A percentile compares a stretch with the other conserved stretches of the same genome.
Conservation (phyloP, 495 filamentous ascomycete genomes). For the Tuber magnatum region DNA sequence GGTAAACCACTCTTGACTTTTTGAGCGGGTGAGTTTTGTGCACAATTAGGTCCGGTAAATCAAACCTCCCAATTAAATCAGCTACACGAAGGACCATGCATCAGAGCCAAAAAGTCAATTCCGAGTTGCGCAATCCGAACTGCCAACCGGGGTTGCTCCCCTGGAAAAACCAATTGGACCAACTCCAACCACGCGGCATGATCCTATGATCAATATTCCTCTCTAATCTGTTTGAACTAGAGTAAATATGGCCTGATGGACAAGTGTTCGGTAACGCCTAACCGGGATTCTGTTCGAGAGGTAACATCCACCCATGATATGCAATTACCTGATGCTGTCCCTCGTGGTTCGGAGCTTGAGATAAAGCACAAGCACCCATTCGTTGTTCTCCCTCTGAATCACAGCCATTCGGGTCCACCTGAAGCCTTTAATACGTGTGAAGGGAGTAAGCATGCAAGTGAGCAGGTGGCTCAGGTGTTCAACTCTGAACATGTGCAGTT, state of each 20-base stretch:
- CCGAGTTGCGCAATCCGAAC: background rate
- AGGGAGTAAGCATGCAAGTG: background rate
- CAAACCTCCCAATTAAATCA: background rate
- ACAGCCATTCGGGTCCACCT: background rate
- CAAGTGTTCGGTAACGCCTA: background rate
- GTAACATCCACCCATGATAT: background rate
- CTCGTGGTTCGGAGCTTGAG: background rate
- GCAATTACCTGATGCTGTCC: background rate
- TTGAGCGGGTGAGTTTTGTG: background rate
- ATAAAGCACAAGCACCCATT: background rate
- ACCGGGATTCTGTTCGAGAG: background rate
- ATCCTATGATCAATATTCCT: background rate
- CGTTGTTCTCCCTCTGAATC: background rate
- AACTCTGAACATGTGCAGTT: background rate
- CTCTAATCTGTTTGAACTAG: background rate
- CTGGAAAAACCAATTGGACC: background rate
- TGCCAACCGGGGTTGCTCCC: background rate
- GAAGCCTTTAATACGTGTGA: background rate
- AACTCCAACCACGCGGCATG: background rate
- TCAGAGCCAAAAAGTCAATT: background rate
- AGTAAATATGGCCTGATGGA: background rate
- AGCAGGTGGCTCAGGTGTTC: background rate
- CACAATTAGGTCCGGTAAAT: background rate
- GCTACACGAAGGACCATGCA: background rate
- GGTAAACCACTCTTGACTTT: background rate